These are phyloP conservation scores for Blastobotrys capitulatus DNA, from an alignment of 1,139 yeast species.

Conservation along the genomic window DNA sequence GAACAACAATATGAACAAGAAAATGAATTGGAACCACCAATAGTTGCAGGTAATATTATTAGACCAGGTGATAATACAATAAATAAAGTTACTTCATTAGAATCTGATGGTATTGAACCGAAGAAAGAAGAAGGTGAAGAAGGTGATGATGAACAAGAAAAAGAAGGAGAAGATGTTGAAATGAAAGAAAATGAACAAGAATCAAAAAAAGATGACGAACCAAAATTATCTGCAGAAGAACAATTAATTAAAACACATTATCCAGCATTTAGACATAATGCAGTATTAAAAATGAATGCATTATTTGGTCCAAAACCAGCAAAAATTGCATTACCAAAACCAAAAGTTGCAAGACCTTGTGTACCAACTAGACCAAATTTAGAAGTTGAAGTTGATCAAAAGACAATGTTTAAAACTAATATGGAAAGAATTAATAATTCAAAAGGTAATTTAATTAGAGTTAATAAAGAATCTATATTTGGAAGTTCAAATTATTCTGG, in stretches of 20 bases:
- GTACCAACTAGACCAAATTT: conserved; percentile 46
- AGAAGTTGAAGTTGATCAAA: conserved; percentile 41
- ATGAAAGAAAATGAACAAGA: neutral
- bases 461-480: neutral
- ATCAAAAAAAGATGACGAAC: too few species aligned
- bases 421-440: conserved; percentile 11
- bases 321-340: conserved; percentile 47
- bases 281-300: conserved; percentile 59
- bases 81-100: neutral
- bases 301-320: conserved; percentile 61
- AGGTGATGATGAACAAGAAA: neutral
- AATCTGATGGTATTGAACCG: neutral
- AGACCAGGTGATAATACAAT: neutral
- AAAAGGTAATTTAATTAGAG: conserved; percentile 14
- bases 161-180: neutral
- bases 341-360: conserved; percentile 51
- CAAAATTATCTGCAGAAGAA: conserved; percentile 14
- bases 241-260: conserved; percentile 39
- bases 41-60: neutral
- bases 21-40: neutral
- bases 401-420: conserved; percentile 23
- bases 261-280: conserved; percentile 56
- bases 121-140: neutral
- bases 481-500: neutral
- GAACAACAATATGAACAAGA: neutral